Conservation (phyloP, 495 filamentous ascomycete genomes). For the Penicillium subrubescens region DNA sequence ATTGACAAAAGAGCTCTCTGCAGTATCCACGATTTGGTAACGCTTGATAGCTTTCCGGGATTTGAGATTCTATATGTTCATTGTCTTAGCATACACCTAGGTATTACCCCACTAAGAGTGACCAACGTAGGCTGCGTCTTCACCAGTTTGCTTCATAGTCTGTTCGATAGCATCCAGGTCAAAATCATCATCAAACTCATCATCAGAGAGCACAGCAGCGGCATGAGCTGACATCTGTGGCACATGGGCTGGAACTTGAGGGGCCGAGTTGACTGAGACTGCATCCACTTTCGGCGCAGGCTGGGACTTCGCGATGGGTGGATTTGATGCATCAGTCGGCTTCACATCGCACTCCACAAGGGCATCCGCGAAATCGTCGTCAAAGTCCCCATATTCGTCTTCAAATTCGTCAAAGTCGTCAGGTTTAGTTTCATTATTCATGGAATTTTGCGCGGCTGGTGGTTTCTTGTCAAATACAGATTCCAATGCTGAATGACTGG, state of each 20-base stretch:
- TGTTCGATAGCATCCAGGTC: slow-evolving; percentile 49
- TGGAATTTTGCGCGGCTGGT: slow-evolving; percentile 38
- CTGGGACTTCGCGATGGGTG: slow-evolving; percentile 6
- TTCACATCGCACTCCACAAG: slow-evolving; percentile 44
- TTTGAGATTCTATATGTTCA: slow-evolving; percentile 51
- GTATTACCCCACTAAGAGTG: slow-evolving; percentile 39
- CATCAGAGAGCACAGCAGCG: slow-evolving; percentile 30
- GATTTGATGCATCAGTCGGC: slow-evolving; percentile 44
- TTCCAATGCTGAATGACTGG: slow-evolving; percentile 9
- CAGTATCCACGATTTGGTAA: slow-evolving; percentile 73
- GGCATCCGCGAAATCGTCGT: slow-evolving; percentile 43
- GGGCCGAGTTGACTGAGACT: not conserved
- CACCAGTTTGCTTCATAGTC: slow-evolving; percentile 40
- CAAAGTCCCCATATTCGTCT: slow-evolving; percentile 67
- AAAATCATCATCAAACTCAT: slow-evolving; percentile 50
- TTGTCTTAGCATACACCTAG: slow-evolving; percentile 46
- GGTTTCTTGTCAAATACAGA: slow-evolving; percentile 5
- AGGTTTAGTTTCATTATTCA: slow-evolving; percentile 48
- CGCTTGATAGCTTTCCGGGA: slow-evolving; percentile 75
- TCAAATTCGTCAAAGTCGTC: slow-evolving; percentile 62
- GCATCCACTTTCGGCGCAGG: slow-evolving; percentile 10
- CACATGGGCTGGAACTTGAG: not conserved
- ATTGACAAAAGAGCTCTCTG: slow-evolving; percentile 65
- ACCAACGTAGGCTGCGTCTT: slow-evolving; percentile 43
- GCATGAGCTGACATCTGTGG: slow-evolving; percentile 6